A percentile compares a stretch with the other conserved stretches of the same genome.
Evolutionary conservation across 306 rosid species (phyloP).

Genomic region (Benincasa hispida): DNA sequence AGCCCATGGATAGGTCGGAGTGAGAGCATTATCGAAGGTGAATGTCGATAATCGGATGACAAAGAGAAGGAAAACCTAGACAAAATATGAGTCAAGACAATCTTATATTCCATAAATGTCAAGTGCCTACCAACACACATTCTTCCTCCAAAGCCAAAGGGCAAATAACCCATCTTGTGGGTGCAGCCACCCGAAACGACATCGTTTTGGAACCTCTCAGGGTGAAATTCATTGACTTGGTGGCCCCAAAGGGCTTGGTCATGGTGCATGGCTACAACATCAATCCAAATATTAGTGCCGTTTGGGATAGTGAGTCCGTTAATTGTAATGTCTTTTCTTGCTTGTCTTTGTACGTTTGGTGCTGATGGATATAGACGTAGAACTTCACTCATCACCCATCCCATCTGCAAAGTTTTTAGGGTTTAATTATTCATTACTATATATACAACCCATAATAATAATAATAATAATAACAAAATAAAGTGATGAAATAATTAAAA

Average conservation of each 20-base stretch:
- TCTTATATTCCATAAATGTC: constrained; percentile 41
- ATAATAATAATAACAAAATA: too few species aligned
- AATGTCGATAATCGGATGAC: constrained; percentile 31
- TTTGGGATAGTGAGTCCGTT: constrained; percentile 35
- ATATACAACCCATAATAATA: too few species aligned
- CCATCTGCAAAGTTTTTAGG: constrained; percentile 39
- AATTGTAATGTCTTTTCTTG: constrained; percentile 33
- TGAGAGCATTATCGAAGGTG: constrained; percentile 41
- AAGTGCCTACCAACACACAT: constrained; percentile 53
- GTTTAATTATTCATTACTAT: too few species aligned
- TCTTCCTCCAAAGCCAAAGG: constrained; percentile 65
- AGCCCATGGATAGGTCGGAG: constrained; percentile 34
- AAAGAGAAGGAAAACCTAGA: constrained; percentile 40
- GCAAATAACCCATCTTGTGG: constrained; percentile 56
- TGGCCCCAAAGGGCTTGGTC: constrained; percentile 38
- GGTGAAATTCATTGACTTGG: constrained; percentile 41
- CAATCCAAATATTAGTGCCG: constrained; percentile 67
- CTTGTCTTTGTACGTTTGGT: constrained; percentile 62
- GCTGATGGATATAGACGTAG: constrained; percentile 52
- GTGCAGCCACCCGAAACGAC: constrained; percentile 29
- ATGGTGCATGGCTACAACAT: constrained; percentile 53
- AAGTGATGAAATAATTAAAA: too few species aligned
- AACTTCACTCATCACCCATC: constrained; percentile 60
- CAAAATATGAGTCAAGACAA: constrained; percentile 35
- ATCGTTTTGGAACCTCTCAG: constrained; percentile 43